Evolutionary conservation across 495 filamentous ascomycete species (phyloP).

Genomic region (Aspergillus kassunensis): DNA sequence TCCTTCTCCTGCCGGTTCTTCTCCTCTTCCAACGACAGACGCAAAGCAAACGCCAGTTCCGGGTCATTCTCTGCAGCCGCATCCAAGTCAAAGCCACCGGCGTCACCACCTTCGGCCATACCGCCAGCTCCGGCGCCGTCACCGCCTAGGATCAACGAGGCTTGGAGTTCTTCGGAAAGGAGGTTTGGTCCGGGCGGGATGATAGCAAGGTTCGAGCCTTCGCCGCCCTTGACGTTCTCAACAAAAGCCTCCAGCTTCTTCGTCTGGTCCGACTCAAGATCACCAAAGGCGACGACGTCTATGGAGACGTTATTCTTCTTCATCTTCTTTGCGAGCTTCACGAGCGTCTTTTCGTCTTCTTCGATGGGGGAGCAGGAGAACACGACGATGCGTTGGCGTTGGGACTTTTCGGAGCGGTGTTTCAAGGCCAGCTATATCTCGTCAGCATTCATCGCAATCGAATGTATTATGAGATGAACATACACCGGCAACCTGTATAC

Average conservation of each 20-base stretch:
- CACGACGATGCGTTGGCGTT: slow-evolving; percentile 89
- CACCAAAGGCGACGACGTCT: slow-evolving; percentile 92
- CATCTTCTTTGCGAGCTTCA: slow-evolving; percentile 94
- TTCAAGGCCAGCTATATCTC: slow-evolving; percentile 79
- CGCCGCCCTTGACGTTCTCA: slow-evolving; percentile 81
- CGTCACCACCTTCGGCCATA: slow-evolving; percentile 58
- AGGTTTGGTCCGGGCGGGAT: slow-evolving; percentile 88
- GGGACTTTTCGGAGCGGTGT: slow-evolving; percentile 94
- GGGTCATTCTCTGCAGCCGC: slow-evolving; percentile 70
- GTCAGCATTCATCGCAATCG: not conserved
- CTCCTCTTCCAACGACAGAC: slow-evolving; percentile 98
- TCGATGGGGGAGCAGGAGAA: slow-evolving; percentile 91
- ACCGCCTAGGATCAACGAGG: slow-evolving; percentile 83
- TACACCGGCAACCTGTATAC: slow-evolving; percentile 91
- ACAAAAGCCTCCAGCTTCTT: slow-evolving; percentile 93
- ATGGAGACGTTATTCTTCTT: slow-evolving; percentile 92
- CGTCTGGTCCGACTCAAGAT: slow-evolving; percentile 82
- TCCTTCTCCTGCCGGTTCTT: slow-evolving; percentile 86
- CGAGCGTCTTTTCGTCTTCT: slow-evolving; percentile 81
- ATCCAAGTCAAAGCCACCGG: slow-evolving; percentile 60
- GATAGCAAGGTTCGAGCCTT: slow-evolving; percentile 85
- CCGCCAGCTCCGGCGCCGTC: slow-evolving; percentile 55
- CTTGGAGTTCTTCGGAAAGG: slow-evolving; percentile 85
- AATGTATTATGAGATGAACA: too few species aligned
- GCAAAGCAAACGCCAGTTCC: slow-evolving; percentile 88